phyloP scores from a whole-genome alignment of 129 eudicot species.

The Pseudognaphalium luteoalbum region DNA sequence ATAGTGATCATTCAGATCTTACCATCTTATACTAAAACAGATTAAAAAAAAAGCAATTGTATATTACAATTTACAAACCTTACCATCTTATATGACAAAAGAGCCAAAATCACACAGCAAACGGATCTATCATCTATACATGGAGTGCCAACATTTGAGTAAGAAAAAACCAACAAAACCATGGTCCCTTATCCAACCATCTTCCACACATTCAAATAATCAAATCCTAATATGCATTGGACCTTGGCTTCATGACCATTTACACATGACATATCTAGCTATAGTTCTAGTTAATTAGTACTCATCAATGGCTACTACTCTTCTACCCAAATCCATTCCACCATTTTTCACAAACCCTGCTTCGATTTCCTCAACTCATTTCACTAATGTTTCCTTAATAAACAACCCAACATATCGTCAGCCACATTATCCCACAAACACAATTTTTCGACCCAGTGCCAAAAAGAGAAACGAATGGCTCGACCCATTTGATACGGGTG shows the following conservation, averaged over 20 bases:
- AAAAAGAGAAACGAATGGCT: conserved; percentile 78
- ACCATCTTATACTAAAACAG: no score
- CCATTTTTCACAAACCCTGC: conserved; percentile 42
- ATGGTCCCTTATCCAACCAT: conserved; percentile 46
- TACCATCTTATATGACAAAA: no score
- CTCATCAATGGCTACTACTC: conserved; percentile 57
- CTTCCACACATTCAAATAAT: conserved; percentile 60
- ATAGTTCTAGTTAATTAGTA: neutral
- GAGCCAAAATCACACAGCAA: no score
- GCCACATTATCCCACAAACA: conserved; percentile 18
- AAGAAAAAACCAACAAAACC: conserved; percentile 17
- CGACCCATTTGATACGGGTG: conserved; percentile 84
- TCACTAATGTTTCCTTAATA: conserved; percentile 39
- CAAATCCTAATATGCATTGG: conserved; percentile 12
- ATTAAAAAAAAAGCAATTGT: no score
- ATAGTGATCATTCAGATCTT: no score
- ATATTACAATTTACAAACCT: no score
- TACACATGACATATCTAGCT: conserved; percentile 14
- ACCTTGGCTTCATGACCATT: neutral
- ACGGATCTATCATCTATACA: neutral
- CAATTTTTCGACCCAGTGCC: conserved; percentile 51
- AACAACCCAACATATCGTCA: conserved; percentile 39
- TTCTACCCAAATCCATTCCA: conserved; percentile 54
- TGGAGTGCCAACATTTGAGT: neutral
- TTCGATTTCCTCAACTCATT: conserved; percentile 29